Percentiles rank a stretch among this genome's conserved stretches.
Conservation (phyloP, 108 stramenopile species). For the Cyclotella distinguenda region DNA sequence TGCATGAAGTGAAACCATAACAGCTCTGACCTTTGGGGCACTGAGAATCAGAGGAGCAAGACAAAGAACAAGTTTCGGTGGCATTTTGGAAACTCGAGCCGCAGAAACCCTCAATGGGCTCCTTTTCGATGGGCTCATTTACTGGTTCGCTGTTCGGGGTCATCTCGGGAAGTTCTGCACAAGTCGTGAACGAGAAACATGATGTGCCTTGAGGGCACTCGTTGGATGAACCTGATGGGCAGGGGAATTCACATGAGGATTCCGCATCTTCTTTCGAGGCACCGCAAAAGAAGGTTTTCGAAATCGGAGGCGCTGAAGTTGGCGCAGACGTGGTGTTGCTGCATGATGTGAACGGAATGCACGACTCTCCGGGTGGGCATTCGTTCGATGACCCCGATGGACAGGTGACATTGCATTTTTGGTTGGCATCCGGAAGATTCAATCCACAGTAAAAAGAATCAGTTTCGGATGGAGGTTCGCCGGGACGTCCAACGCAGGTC, state of each 20-base stretch:
- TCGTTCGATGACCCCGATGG: constrained; percentile 63
- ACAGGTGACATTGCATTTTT: constrained; percentile 65
- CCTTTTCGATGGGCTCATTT: constrained; percentile 1
- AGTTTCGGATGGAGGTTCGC: constrained; percentile 4
- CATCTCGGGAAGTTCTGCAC: neutral
- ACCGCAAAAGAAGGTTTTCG: constrained; percentile 41
- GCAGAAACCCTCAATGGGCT: constrained; percentile 48
- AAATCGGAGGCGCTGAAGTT: constrained; percentile 6
- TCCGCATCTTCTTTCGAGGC: constrained; percentile 42
- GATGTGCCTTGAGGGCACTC: constrained; percentile 1
- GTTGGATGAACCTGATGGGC: constrained; percentile 13
- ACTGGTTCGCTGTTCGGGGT: neutral
- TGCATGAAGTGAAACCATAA: constrained; percentile 81
- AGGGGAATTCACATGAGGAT: constrained; percentile 28
- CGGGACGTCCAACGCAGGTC: constrained; percentile 30
- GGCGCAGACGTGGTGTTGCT: constrained; percentile 9
- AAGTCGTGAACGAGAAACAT: constrained; percentile 10
- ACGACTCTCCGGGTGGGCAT: constrained; percentile 67
- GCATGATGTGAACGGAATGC: constrained; percentile 50
- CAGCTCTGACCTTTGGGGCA: constrained; percentile 80
- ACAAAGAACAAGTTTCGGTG: constrained; percentile 52
- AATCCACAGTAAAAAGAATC: constrained; percentile 64
- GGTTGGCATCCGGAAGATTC: constrained; percentile 73
- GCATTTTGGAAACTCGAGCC: constrained; percentile 84
- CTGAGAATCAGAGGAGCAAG: constrained; percentile 65